Evolutionary conservation across 176 grass and related monocot genomes (phyloP).

Genomic region (Aegilops tauschii): DNA sequence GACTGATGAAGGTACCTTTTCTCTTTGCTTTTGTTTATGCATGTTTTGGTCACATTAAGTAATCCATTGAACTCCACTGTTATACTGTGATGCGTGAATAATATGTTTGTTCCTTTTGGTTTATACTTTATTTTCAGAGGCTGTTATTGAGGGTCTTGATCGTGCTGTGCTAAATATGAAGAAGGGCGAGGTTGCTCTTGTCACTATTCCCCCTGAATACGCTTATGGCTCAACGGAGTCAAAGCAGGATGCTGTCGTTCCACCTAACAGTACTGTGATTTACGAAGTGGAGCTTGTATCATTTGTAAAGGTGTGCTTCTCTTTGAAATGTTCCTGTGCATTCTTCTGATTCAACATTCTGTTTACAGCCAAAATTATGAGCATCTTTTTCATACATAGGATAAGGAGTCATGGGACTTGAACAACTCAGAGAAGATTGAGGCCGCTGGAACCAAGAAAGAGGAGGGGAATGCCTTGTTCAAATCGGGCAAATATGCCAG

Average conservation of each 20-base stretch:
- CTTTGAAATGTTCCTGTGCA: background rate
- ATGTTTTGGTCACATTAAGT: background rate
- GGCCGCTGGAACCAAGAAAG: conserved; percentile 82
- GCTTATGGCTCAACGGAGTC: conserved; percentile 72
- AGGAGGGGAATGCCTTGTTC: conserved; percentile 85
- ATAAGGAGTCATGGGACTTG: conserved; percentile 95
- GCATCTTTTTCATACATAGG: conserved; percentile 44
- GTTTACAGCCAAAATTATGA: background rate
- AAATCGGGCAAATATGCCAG: conserved; percentile 71
- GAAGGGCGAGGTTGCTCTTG: conserved; percentile 85
- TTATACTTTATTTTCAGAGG: conserved; percentile 40
- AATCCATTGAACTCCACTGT: background rate
- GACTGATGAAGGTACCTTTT: conserved; percentile 79
- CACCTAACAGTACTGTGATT: conserved; percentile 71
- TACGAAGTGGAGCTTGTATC: conserved; percentile 95
- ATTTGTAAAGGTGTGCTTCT: conserved; percentile 70
- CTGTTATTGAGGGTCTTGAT: conserved; percentile 87
- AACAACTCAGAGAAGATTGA: conserved; percentile 92
- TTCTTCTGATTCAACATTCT: background rate
- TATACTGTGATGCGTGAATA: background rate
- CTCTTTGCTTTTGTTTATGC: background rate
- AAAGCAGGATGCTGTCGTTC: conserved; percentile 80
- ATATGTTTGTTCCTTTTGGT: background rate
- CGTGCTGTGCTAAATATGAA: conserved; percentile 91
- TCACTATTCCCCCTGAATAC: conserved; percentile 90